Percentiles rank a stretch among this genome's conserved stretches.
These are phyloP conservation scores for Colletotrichum tamarilloi DNA, from an alignment of 2,329 filamentous ascomycete species.

Conservation along the genomic window DNA sequence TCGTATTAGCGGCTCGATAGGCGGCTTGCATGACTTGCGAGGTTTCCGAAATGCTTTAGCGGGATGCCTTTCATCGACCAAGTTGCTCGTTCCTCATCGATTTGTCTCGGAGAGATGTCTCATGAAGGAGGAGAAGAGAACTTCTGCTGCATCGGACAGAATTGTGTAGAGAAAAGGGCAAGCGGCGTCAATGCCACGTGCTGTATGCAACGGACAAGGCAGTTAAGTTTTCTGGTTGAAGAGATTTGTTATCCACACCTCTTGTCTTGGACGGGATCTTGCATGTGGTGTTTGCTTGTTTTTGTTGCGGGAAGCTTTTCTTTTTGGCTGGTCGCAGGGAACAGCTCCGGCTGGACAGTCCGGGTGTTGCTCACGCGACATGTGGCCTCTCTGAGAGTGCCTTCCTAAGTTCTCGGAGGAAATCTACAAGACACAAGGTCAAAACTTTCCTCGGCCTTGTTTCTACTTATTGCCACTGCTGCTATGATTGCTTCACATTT, in stretches of 20 bases:
- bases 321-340: slow-evolving; percentile 11
- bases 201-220: neutral
- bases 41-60: neutral
- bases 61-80: slow-evolving; percentile 8
- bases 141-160: neutral
- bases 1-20: neutral
- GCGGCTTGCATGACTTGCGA: slow-evolving; percentile 13
- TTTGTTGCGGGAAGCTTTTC: slow-evolving; percentile 8
- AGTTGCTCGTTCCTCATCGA: slow-evolving; percentile 7
- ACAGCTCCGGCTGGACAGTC: slow-evolving; percentile 7
- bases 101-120: neutral
- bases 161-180: neutral
- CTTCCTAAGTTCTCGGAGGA: neutral
- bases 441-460: no score
- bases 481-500: no score
- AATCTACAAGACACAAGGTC: neutral
- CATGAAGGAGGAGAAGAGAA: neutral
- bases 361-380: slow-evolving; percentile 30
- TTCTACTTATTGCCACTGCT: no score
- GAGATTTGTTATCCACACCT: neutral
- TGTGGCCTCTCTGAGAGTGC: neutral
- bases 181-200: neutral
- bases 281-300: slow-evolving; percentile 14
- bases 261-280: slow-evolving; percentile 16
- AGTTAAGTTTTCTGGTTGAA: neutral